Conservation (phyloP, 2,329 filamentous ascomycete species). For the Scopulariopsis brevicaulis region DNA sequence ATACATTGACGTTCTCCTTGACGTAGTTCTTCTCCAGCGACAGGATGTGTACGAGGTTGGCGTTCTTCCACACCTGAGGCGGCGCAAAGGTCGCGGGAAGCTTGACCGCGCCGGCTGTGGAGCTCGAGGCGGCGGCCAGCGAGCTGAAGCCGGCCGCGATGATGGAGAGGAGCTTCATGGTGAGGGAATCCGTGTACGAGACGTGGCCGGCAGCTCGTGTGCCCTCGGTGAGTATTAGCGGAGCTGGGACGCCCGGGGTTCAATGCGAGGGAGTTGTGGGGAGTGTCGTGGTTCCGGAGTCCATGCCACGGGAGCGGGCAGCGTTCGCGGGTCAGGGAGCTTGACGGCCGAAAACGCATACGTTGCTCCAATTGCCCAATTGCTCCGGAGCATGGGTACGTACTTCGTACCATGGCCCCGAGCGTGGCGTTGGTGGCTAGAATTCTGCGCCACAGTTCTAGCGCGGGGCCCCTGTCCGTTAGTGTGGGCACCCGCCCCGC, state of each 20-base stretch:
- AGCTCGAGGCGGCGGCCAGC: slow-evolving; percentile 29
- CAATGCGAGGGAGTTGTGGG: background rate
- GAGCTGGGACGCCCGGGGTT: background rate
- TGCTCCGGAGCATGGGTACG: background rate
- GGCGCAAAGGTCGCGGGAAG: slow-evolving; percentile 64
- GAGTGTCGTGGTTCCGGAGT: background rate
- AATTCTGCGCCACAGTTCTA: too few species aligned
- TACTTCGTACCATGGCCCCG: background rate
- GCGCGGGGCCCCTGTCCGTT: too few species aligned
- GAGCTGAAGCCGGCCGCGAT: slow-evolving; percentile 49
- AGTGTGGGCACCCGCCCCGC: too few species aligned
- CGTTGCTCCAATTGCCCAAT: slow-evolving; percentile 4
- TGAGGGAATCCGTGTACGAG: slow-evolving; percentile 10
- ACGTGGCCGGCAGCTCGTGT: slow-evolving; percentile 5
- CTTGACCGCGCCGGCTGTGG: slow-evolving; percentile 36
- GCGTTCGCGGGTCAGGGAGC: background rate
- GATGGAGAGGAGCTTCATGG: slow-evolving; percentile 32
- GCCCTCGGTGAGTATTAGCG: background rate
- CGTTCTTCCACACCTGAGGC: slow-evolving; percentile 86
- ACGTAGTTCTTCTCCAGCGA: slow-evolving; percentile 90
- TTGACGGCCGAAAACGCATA: slow-evolving; percentile 3
- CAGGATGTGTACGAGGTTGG: slow-evolving; percentile 79
- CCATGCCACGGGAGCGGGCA: background rate
- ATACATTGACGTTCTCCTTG: slow-evolving; percentile 85
- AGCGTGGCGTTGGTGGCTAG: background rate